These are phyloP conservation scores for Cylindrotheca fusiformis DNA, from an alignment of 108 stramenopile species.

Conservation along the genomic window DNA sequence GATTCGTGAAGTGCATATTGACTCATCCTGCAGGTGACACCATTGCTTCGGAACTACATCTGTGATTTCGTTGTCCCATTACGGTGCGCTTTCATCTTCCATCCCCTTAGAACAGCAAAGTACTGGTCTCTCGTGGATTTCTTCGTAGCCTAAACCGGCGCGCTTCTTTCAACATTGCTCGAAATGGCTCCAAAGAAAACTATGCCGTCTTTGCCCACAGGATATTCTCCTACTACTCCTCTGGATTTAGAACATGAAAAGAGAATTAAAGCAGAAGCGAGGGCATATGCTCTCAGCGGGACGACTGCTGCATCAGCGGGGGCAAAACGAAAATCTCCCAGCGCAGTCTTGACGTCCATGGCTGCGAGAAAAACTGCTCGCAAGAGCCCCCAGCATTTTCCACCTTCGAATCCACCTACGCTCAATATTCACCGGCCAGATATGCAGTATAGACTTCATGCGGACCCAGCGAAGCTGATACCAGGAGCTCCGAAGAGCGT, in stretches of 20 bases:
- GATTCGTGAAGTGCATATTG: too few relatives aligned
- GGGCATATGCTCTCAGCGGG: slow-evolving; percentile 34
- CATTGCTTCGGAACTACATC: too few relatives aligned
- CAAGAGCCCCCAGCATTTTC: background rate
- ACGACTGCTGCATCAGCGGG: slow-evolving; percentile 5
- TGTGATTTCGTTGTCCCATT: too few relatives aligned
- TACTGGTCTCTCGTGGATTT: too few relatives aligned
- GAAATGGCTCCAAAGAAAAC: background rate
- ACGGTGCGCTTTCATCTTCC: too few relatives aligned
- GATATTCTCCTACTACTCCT: background rate
- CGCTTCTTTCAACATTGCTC: too few relatives aligned
- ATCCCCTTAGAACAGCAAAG: too few relatives aligned
- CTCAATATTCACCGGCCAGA: background rate
- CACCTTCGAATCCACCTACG: background rate
- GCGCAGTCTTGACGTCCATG: background rate
- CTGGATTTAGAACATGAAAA: slow-evolving; percentile 20
- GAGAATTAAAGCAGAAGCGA: slow-evolving; percentile 33
- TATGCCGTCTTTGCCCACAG: background rate
- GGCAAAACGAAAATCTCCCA: slow-evolving; percentile 9
- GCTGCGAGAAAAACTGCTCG: background rate
- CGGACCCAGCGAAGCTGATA: background rate
- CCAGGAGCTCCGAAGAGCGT: background rate
- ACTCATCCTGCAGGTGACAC: too few relatives aligned
- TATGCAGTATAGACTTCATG: background rate
- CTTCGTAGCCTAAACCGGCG: too few relatives aligned